Conservation (phyloP, 177 flowering plant species). For the Vitis hybrid region DNA sequence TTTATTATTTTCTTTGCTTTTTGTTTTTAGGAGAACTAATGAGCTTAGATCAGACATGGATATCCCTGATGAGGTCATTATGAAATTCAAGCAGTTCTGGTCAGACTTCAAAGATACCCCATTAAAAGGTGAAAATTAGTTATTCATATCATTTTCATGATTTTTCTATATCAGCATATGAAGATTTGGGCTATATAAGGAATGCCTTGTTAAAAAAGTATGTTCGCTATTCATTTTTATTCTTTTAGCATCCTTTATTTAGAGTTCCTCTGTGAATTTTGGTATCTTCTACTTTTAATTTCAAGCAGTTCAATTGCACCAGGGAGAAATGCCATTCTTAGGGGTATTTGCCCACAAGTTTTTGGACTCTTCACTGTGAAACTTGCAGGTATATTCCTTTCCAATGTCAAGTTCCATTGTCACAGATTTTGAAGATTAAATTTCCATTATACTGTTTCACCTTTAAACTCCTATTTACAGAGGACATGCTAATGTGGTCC, state of each 20-base stretch:
- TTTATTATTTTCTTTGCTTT: not conserved
- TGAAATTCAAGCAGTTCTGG: constrained; percentile 84
- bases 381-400: constrained; percentile 70
- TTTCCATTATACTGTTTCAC: not conserved
- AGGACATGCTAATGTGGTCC: not conserved
- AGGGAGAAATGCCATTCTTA: constrained; percentile 92
- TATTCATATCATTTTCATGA: not conserved
- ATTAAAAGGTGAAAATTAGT: constrained; percentile 53
- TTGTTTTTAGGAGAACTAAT: constrained; percentile 65
- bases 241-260: not conserved
- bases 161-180: not conserved
- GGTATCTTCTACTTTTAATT: not conserved
- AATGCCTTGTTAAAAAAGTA: not conserved
- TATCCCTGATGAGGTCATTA: constrained; percentile 64
- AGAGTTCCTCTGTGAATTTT: not conserved
- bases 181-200: not conserved
- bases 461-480: not conserved
- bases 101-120: constrained; percentile 62
- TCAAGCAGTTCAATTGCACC: constrained; percentile 16
- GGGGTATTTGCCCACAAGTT: constrained; percentile 90
- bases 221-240: not conserved
- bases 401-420: not conserved
- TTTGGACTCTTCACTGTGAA: constrained; percentile 97
- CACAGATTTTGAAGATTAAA: not conserved
- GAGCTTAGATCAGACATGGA: constrained; percentile 74